These are phyloP conservation scores for Singerocomus inundabilis DNA, from an alignment of 1,284 basidiomycete species.

Conservation along the genomic window DNA sequence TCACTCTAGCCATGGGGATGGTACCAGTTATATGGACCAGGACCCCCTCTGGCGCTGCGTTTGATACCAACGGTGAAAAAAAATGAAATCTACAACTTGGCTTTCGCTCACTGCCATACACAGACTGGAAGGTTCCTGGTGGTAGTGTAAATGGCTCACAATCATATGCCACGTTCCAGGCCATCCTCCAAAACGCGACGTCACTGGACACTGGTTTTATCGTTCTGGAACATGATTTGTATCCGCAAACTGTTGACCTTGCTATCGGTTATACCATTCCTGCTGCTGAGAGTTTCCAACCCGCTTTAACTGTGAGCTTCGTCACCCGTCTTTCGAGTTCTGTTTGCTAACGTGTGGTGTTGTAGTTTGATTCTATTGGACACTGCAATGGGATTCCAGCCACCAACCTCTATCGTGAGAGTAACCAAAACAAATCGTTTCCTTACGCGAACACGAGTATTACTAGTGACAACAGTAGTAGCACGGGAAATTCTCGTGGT, in stretches of 20 bases:
- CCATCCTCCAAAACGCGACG: constrained; percentile 62
- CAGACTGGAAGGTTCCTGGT: constrained; percentile 82
- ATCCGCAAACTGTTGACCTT: constrained; percentile 82
- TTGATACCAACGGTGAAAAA: constrained; percentile 74
- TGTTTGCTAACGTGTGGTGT: neutral
- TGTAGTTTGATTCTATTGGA: constrained; percentile 64
- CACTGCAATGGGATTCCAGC: constrained; percentile 54
- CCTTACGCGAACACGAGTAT: constrained; percentile 39
- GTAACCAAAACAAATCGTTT: constrained; percentile 59
- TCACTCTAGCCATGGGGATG: constrained; percentile 80
- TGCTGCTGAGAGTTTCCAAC: constrained; percentile 57
- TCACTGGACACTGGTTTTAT: constrained; percentile 70
- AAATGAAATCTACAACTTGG: neutral
- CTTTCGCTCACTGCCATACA: constrained; percentile 8
- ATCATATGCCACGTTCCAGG: constrained; percentile 57
- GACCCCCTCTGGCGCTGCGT: constrained; percentile 54
- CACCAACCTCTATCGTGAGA: constrained; percentile 62
- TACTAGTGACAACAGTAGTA: constrained; percentile 5
- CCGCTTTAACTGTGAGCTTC: constrained; percentile 55
- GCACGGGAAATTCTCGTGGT: constrained; percentile 4
- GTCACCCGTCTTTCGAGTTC: neutral
- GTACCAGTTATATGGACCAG: constrained; percentile 80
- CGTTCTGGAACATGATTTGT: constrained; percentile 87
- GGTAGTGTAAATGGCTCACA: constrained; percentile 60
- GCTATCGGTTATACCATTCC: constrained; percentile 86